Percentiles rank a stretch among this genome's conserved stretches.
Evolutionary conservation across 192 early-diverging fungal species (phyloP).

Genomic region (Funneliformis geosporum): DNA sequence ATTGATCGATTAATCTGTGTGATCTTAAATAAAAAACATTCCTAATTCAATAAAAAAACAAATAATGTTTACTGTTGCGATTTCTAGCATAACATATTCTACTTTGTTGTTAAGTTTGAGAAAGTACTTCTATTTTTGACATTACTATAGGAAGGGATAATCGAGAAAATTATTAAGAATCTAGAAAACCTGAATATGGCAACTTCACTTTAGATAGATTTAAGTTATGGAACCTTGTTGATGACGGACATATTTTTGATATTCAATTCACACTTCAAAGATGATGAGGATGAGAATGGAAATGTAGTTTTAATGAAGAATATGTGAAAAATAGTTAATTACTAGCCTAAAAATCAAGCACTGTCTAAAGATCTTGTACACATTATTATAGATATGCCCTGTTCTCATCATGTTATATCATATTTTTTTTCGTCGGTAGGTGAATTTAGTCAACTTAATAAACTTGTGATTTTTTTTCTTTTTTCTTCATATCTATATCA

Average conservation of each 20-base stretch:
- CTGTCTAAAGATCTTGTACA: neutral
- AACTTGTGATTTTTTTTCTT: too few relatives aligned
- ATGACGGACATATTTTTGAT: neutral
- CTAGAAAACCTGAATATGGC: neutral
- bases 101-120: neutral
- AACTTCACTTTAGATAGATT: neutral
- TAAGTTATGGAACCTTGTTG: neutral
- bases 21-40: too few relatives aligned
- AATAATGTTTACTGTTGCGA: neutral
- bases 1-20: too few relatives aligned
- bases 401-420: too few relatives aligned
- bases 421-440: too few relatives aligned
- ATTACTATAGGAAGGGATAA: neutral
- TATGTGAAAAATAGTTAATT: neutral
- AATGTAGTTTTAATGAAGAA: neutral
- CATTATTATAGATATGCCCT: too few relatives aligned
- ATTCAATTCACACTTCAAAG: neutral
- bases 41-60: too few relatives aligned
- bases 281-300: neutral
- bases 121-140: neutral
- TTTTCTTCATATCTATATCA: too few relatives aligned
- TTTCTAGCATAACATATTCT: neutral
- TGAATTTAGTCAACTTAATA: too few relatives aligned
- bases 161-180: neutral
- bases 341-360: conserved; percentile 12